phyloP scores from a whole-genome alignment of 2,329 filamentous ascomycete genomes.

The Pyrenochaeta sp. region DNA sequence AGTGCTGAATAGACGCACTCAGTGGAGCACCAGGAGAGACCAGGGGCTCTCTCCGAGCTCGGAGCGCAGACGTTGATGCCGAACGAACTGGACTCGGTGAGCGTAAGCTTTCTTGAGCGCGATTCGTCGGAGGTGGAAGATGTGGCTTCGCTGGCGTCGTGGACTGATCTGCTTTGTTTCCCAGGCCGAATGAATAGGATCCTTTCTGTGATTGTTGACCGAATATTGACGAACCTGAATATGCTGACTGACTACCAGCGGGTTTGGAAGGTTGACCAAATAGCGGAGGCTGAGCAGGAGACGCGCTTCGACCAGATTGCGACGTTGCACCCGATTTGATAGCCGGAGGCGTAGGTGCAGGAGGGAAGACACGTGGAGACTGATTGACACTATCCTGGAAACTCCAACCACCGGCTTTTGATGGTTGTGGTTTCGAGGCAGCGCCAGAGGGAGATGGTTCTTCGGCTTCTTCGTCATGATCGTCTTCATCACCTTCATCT shows the following conservation, averaged over 20 bases:
- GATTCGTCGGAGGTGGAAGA: constrained; percentile 62
- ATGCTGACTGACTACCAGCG: constrained; percentile 12
- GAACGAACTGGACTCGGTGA: constrained; percentile 76
- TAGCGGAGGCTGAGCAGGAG: constrained; percentile 28
- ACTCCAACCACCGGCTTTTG: constrained; percentile 17
- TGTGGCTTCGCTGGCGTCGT: constrained; percentile 48
- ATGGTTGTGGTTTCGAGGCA: constrained; percentile 23
- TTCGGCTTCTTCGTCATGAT: constrained; percentile 53
- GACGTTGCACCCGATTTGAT: constrained; percentile 37
- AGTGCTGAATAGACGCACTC: constrained; percentile 39
- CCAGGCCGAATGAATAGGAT: constrained; percentile 10
- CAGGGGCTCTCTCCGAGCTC: constrained; percentile 39
- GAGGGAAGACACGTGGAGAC: constrained; percentile 36
- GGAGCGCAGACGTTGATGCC: constrained; percentile 58
- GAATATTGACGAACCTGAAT: constrained; percentile 24
- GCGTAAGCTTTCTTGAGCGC: constrained; percentile 65
- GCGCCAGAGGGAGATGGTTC: constrained; percentile 48
- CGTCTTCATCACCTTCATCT: constrained; percentile 47
- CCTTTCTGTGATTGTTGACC: constrained; percentile 22
- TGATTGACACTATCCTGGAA: constrained; percentile 34
- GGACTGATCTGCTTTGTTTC: constrained; percentile 15
- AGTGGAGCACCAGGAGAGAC: constrained; percentile 45
- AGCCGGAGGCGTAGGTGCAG: constrained; percentile 44
- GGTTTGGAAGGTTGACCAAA: constrained; percentile 25
- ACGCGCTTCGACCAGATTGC: constrained; percentile 26